Base-by-base conservation (phyloP, 352 stramenopile genomes). In the Globisporangium iwayamae region DNA sequence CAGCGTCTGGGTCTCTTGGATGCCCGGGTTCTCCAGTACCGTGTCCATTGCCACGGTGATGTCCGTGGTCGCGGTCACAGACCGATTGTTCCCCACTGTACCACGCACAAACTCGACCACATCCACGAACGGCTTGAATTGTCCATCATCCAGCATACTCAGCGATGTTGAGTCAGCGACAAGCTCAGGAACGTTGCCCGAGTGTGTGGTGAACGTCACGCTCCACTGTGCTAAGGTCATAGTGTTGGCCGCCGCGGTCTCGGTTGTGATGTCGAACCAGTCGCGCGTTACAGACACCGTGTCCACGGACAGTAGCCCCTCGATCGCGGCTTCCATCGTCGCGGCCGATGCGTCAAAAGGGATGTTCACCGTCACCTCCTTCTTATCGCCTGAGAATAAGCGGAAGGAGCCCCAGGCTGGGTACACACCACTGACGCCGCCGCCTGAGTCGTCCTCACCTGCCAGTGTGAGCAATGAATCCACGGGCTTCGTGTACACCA, bases 331-430 rank as follows among this genome's bases (percentile, higher is more conserved):
- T 30, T 94, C 63, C 1, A 98, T 60, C 2, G 64, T 58, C 8
- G 63, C 54, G 1, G 63, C 68, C 10, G 74, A 75, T 3, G 87
- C 89, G 47, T 96, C 80, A 56, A 94, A 94, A 10, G 72, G 73
- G 20, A 98, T 70, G 10, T 56, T 60, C 0, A 59, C 39, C 0
- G 90, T 97, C 1, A 62, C 57, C 56, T 88, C 78, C 2, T 54
- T 75, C 47, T 71, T 71, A 13, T 75, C 78, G 22, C 74, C 69
- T 25, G 87, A 78, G 3, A 62, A 60, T 0, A 98, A 65, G 0
- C 62, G 76, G 67, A 97, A 98, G 9, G 74, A 85, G 0, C 93
- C 93, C 87, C 88, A 97, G 0, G 94, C 72, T 2, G 90, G 90
- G 32, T 94, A 91, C 22, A 97, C 77, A 1, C 89, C 90, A 41